Conservation (phyloP, 108 stramenopile genomes). For the Conticribra weissflogii region DNA sequence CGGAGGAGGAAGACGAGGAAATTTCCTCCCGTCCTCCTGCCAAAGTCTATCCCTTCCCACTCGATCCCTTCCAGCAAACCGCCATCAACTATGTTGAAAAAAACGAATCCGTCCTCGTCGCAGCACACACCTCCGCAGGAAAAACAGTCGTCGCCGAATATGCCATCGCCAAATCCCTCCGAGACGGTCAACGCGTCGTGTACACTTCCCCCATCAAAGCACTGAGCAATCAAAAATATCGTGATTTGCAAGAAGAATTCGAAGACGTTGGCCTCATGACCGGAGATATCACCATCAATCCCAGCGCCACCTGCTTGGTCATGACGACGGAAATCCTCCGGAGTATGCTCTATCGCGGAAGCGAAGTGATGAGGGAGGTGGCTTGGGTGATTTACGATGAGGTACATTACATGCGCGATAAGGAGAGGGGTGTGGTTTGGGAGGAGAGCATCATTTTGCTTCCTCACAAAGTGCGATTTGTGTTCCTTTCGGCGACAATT, state of each 20-base stretch:
- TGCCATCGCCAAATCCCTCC: slow-evolving; percentile 95
- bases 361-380: slow-evolving; percentile 97
- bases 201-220: slow-evolving; percentile 99
- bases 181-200: slow-evolving; percentile 94
- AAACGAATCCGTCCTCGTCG: slow-evolving; percentile 95
- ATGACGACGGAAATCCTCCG: slow-evolving; percentile 99
- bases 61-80: slow-evolving; percentile 97
- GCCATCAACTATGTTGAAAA: slow-evolving; percentile 93
- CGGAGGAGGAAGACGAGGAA: not conserved
- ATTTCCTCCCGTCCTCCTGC: slow-evolving; percentile 68
- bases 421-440: slow-evolving; percentile 86
- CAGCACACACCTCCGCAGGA: slow-evolving; percentile 94
- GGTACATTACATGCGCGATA: slow-evolving; percentile 99
- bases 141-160: slow-evolving; percentile 95
- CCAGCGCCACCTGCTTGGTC: slow-evolving; percentile 93
- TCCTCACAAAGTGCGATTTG: slow-evolving; percentile 92
- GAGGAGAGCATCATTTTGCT: slow-evolving; percentile 98
- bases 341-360: slow-evolving; percentile 98
- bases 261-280: slow-evolving; percentile 98
- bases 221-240: slow-evolving; percentile 97
- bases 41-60: slow-evolving; percentile 92
- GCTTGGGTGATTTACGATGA: slow-evolving; percentile 98
- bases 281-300: slow-evolving; percentile 99
- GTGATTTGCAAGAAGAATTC: slow-evolving; percentile 96
- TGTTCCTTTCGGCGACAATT: slow-evolving; percentile 98